Base-by-base conservation (phyloP, 805 yeast species). In the Candida tallmaniae region DNA sequence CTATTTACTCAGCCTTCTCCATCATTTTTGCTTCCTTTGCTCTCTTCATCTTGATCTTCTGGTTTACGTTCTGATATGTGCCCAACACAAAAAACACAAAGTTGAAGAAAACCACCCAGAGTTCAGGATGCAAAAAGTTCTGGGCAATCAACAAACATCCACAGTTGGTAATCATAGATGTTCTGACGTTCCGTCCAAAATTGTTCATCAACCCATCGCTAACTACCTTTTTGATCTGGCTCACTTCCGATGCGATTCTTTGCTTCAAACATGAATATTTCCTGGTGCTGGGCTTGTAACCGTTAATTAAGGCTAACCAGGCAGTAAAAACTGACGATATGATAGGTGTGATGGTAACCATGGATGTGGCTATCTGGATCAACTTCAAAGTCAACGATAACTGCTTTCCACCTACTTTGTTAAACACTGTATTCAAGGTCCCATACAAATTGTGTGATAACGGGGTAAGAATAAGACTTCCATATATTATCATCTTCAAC, bases 51-150 rank as follows among this genome's bases (percentile, higher is more conserved):
- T 21, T 29, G 11, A 20, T 6, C 16, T 31, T 35, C 32, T 52
- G 59, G 50, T 67, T 60, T 4, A 76, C 69, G 48, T 80, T 80
- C 45, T 79, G 82, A 36, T 68, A 65, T 1, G 85, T 79, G 1
- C 83, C 83, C 37, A 79, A 56, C 4, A 78, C 50, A 43, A 78
- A 78, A 47, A 71, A 78, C 15, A 78, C 73, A 21, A 74, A 42
- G 44, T 70, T 73, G 57, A 77, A 77, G 50, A 78, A 79, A 3
- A 75, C 76, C 8, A 76, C 78, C 87, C 87, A 80, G 20, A 71
- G 57, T 46, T 78, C 75, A 2, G 80, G 80, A 6, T 67, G 61
- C 9, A 80, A 44, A 41, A 65, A 76, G 33, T 62, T 71, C 49
- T 80, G 87, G 4, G 84, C 83, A 20, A 76, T 39, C 1, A 70